phyloP scores from a whole-genome alignment of 2,329 filamentous ascomycete genomes.

The Aureobasidium sp. region DNA sequence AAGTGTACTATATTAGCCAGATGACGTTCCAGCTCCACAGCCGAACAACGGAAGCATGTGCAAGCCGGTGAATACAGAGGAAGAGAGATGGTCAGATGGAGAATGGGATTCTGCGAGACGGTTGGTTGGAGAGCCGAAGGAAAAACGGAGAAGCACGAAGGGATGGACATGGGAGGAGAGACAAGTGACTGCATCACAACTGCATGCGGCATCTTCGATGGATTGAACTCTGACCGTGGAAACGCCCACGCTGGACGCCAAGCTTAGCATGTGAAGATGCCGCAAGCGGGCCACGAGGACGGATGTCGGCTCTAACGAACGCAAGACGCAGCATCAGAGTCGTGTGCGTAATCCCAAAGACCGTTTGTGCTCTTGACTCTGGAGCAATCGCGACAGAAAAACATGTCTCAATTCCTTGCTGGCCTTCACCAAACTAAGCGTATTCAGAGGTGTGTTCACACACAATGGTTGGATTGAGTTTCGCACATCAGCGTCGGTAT shows the following conservation, averaged over 20 bases:
- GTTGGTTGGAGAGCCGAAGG: constrained; percentile 9
- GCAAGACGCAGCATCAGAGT: not conserved
- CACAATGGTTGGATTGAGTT: not conserved
- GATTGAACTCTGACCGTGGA: constrained; percentile 6
- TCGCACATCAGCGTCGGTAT: not conserved
- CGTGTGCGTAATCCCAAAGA: not conserved
- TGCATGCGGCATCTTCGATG: constrained; percentile 11
- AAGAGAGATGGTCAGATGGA: not conserved
- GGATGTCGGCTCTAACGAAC: not conserved
- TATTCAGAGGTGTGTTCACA: not conserved
- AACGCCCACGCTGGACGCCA: not conserved
- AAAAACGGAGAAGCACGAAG: constrained; percentile 9
- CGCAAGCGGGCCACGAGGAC: not conserved
- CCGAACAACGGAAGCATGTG: constrained; percentile 3
- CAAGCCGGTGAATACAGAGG: not conserved
- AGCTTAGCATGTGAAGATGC: constrained; percentile 4
- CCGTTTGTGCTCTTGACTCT: constrained; percentile 3
- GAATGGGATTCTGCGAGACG: constrained; percentile 1
- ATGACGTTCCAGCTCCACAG: constrained; percentile 9
- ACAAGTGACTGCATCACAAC: constrained; percentile 8
- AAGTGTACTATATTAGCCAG: constrained; percentile 7
- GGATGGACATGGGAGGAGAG: constrained; percentile 5
- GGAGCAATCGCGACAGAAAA: not conserved
- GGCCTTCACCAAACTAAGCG: not conserved
- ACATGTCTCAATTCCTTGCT: not conserved